phyloP scores from a whole-genome alignment of 1,284 basidiomycete genomes.

The Wallemia hederae region DNA sequence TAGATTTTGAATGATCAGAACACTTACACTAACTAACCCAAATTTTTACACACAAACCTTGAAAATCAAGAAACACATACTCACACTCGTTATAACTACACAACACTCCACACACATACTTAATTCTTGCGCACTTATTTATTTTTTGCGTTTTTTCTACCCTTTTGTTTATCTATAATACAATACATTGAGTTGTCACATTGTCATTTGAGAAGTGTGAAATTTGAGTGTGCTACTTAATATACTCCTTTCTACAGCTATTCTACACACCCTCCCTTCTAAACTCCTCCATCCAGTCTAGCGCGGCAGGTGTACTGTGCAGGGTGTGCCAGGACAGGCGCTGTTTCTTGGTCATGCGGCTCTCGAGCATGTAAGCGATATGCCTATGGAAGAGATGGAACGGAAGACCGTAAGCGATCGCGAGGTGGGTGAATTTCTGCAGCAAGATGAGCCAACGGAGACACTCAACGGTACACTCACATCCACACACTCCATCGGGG shows the following conservation, averaged over 20 bases:
- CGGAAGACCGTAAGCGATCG: constrained; percentile 22
- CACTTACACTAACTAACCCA: neutral
- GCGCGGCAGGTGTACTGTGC: constrained; percentile 18
- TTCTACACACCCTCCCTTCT: too few relatives aligned
- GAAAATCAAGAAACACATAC: too few relatives aligned
- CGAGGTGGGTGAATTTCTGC: constrained; percentile 20
- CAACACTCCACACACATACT: too few relatives aligned
- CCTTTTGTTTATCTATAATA: too few relatives aligned
- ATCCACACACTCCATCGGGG: constrained; percentile 22
- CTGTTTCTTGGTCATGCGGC: constrained; percentile 19
- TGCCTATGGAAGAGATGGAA: constrained; percentile 21
- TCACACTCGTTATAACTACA: too few relatives aligned
- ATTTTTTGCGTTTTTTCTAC: too few relatives aligned
- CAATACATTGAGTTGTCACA: neutral
- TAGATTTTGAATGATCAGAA: too few relatives aligned
- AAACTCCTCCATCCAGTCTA: constrained; percentile 21
- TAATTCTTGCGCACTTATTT: too few relatives aligned
- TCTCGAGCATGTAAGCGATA: constrained; percentile 26
- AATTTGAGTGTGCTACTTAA: too few relatives aligned
- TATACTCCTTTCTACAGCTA: too few relatives aligned
- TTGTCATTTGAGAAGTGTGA: too few relatives aligned
- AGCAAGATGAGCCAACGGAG: neutral
- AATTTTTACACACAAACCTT: too few relatives aligned
- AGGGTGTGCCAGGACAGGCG: constrained; percentile 24
- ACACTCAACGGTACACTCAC: constrained; percentile 7